Percentiles rank a stretch among this genome's conserved stretches.
Conservation (phyloP, 2,329 filamentous ascomycete genomes). For the Pseudogymnoascus sp. region DNA sequence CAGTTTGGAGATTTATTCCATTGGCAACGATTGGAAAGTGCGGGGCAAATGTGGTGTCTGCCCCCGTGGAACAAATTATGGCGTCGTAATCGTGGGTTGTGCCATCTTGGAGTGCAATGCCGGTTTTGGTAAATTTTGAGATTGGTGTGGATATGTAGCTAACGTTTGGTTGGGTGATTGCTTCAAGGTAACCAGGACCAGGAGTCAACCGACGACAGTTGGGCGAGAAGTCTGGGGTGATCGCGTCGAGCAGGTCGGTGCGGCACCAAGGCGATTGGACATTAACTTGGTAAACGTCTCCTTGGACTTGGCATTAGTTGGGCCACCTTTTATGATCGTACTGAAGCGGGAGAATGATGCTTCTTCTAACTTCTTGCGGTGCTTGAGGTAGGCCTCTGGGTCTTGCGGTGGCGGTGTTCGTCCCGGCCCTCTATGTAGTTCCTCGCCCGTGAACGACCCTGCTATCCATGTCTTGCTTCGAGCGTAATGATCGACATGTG, state of each 20-base stretch:
- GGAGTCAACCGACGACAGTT: slow-evolving; percentile 40
- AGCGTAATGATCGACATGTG: slow-evolving; percentile 56
- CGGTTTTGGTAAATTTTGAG: slow-evolving; percentile 26
- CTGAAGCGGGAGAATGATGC: slow-evolving; percentile 50
- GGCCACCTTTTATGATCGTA: slow-evolving; percentile 46
- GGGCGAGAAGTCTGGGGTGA: slow-evolving; percentile 45
- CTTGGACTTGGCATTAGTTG: slow-evolving; percentile 42
- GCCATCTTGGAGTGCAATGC: slow-evolving; percentile 27
- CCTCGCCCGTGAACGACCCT: slow-evolving; percentile 50
- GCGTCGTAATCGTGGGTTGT: slow-evolving; percentile 21
- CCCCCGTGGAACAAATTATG: slow-evolving; percentile 28
- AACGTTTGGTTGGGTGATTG: slow-evolving; percentile 37
- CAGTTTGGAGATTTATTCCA: slow-evolving; percentile 8
- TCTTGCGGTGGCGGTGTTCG: slow-evolving; percentile 46
- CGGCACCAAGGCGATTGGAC: slow-evolving; percentile 45
- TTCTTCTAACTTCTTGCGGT: slow-evolving; percentile 48
- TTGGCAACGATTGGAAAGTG: slow-evolving; percentile 12
- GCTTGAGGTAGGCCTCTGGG: slow-evolving; percentile 51
- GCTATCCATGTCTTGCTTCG: slow-evolving; percentile 62
- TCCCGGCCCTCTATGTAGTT: slow-evolving; percentile 33
- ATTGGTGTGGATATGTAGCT: slow-evolving; percentile 34
- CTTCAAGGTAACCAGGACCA: slow-evolving; percentile 41
- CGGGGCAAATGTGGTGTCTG: slow-evolving; percentile 10
- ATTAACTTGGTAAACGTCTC: slow-evolving; percentile 47
- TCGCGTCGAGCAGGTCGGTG: slow-evolving; percentile 46